Evolutionary conservation across 495 filamentous ascomycete genomes (phyloP), one percentile per base, ranked within the genome.

Genomic region (Penicillium mononematosum): DNA sequence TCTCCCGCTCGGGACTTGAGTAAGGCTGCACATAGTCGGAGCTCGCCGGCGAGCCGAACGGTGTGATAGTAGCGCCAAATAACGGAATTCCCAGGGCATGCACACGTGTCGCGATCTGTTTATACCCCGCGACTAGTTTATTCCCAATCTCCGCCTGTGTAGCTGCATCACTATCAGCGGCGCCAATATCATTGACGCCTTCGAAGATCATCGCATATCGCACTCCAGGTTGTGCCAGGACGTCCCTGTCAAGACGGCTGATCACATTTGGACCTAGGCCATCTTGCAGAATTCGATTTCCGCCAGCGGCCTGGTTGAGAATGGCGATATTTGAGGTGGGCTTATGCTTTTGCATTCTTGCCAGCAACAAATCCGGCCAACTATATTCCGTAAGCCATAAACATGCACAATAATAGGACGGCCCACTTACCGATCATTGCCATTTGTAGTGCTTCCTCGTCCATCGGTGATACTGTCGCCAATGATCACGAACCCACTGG

Each of bases 391-490:
- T 46, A 24, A 51, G 45, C 56, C 25, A 34, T 32, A 10, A 2
- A 2, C 0, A 17, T 20, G 25, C n/a, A 41, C 24, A 5, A 24
- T 2, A 5, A 24, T 2, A 9, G 39, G 25, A 20, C 5, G 4
- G 29, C 44, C 48, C 1, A n/a, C 64, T 50, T 69, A 85, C 80
- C 85, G 82, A 59, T 87, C 81, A 59, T 91, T 88, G 12, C 63
- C 68, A 61, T 91, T 82, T 25, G 83, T 83, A 36, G 73, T 79
- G 66, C 83, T 87, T 29, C 83, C 82, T 2, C 85, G 76, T 0
- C 88, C 88, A 53, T 90, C 88, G 5, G 87, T 90, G 60, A 91
- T 89, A 60, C 84, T 87, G 64, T 91, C 88, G 5, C 88, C 87
- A 5, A 91, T 74, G 27, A 91, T 82, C 3, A 79, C 77, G 34